Base-by-base conservation (phyloP, 169 alveolate species). In the Plasmodium malariae region DNA sequence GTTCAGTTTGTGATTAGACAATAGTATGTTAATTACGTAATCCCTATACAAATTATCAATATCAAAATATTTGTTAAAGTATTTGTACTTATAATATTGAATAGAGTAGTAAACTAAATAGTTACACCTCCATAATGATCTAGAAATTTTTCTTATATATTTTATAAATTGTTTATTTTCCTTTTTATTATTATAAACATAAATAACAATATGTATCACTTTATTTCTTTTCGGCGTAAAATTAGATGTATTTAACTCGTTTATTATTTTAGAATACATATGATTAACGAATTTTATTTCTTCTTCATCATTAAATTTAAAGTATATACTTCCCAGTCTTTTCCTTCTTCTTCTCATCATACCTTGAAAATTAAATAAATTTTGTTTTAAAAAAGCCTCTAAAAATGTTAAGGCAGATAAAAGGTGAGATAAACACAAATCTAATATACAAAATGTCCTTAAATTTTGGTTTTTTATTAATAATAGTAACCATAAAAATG, bases 291-390 rank as follows among this genome's bases (percentile, higher is more conserved):
- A 76, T 24, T 59, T 24, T 11, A 76, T 76, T 43, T 76, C 88
- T 0, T 76, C 88, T 17, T 76, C 76, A n/a, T 76, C 88, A 24
- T 60, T 76, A 43, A 76, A 76, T n/a, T 68, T 40, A 36, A 76
- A 76, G 36, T 76, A 76, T 17, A 76, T 76, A 37, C 76, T 60
- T 0, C 88, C 88, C 3, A 76, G 24, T 60, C 88, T n/a, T 48
- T 76, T 76, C n/a, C 88, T 76, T 43, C 88, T 28, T 62, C 88
- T 60, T 62, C 88, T 60, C 88, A 76, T 76, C 88, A 76, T 76
- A 14, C 88, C 88, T 62, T 76, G 88, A 49, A 76, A 76, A 54
- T 76, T 76, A 43, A 76, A 76, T 43, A 76, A 21, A 36, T 40
- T 62, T 62, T 76, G 88, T 68, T 76, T 76, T 30, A 76, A 54